phyloP scores from a whole-genome alignment of 148 eudicot genomes.

The Chenopodium quinoa region DNA sequence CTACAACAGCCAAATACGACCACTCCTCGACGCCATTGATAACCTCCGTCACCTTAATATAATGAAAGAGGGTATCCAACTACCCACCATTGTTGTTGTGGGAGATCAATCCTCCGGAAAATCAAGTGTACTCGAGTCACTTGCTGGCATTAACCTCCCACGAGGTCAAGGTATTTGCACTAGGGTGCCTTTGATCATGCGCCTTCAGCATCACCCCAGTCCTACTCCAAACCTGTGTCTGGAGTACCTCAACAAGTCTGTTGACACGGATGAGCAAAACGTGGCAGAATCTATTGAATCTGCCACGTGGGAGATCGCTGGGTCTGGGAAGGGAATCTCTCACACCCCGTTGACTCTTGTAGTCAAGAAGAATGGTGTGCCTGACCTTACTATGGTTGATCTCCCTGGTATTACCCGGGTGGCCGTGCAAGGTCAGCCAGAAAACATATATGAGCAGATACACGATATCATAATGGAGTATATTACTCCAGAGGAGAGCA shows the following conservation, averaged over 20 bases:
- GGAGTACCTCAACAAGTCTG: conserved; percentile 8
- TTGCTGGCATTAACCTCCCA: conserved; percentile 34
- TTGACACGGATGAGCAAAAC: conserved; percentile 18
- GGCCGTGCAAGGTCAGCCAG: conserved; percentile 32
- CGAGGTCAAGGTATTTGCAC: conserved; percentile 37
- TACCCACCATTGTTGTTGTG: conserved; percentile 32
- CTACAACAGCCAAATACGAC: conserved; percentile 27
- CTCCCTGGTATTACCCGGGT: conserved; percentile 36
- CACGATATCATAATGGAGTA: conserved; percentile 33
- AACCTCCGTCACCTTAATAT: conserved; percentile 31
- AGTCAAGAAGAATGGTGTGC: conserved; percentile 35
- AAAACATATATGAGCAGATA: conserved; percentile 30
- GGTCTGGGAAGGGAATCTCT: conserved; percentile 18
- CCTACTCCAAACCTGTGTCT: conserved; percentile 4
- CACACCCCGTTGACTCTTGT: conserved; percentile 22
- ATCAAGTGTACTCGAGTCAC: conserved; percentile 32
- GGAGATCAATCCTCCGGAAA: conserved; percentile 37
- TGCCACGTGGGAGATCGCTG: conserved; percentile 31
- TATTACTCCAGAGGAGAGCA: conserved; percentile 30
- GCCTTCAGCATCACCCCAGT: conserved; percentile 24
- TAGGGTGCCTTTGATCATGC: conserved; percentile 31
- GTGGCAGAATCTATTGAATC: conserved; percentile 24
- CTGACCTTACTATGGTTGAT: conserved; percentile 52
- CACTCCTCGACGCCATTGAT: conserved; percentile 33
- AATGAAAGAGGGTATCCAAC: conserved; percentile 31